These are phyloP conservation scores for Gynostemma pentaphyllum DNA, from an alignment of 306 rosid genomes.

Conservation along the genomic window DNA sequence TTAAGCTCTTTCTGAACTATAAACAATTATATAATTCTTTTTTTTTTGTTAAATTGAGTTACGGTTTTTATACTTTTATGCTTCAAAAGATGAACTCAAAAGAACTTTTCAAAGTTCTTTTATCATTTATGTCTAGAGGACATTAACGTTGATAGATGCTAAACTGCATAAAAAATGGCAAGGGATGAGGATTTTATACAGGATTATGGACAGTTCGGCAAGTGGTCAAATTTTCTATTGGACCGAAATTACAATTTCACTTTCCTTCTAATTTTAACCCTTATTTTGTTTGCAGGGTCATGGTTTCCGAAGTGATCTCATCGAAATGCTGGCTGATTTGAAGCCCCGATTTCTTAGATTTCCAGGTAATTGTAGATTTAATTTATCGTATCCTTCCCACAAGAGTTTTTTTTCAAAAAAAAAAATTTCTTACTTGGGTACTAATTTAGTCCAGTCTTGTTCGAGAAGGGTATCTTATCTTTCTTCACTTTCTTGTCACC, in stretches of 20 bases:
- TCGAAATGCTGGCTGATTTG: slow-evolving; percentile 41
- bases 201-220: not conserved
- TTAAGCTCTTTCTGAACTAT: no score
- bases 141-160: not conserved
- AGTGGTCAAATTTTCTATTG: not conserved
- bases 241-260: slow-evolving; percentile 1
- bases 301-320: slow-evolving; percentile 71
- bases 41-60: not conserved
- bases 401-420: no score
- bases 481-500: not conserved
- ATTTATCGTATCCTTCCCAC: not conserved
- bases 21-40: no score
- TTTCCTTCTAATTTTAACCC: slow-evolving; percentile 10
- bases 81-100: not conserved
- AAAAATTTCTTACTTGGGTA: no score
- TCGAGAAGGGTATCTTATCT: not conserved
- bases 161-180: not conserved
- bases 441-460: no score
- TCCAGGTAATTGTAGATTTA: slow-evolving; percentile 47
- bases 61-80: not conserved
- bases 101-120: not conserved
- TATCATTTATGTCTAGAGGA: not conserved
- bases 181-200: no score
- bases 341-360: slow-evolving; percentile 76
- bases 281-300: slow-evolving; percentile 52